Percentiles rank a stretch among this genome's conserved stretches.
Conservation (phyloP, 257 asterid species). For the Lantana camara region DNA sequence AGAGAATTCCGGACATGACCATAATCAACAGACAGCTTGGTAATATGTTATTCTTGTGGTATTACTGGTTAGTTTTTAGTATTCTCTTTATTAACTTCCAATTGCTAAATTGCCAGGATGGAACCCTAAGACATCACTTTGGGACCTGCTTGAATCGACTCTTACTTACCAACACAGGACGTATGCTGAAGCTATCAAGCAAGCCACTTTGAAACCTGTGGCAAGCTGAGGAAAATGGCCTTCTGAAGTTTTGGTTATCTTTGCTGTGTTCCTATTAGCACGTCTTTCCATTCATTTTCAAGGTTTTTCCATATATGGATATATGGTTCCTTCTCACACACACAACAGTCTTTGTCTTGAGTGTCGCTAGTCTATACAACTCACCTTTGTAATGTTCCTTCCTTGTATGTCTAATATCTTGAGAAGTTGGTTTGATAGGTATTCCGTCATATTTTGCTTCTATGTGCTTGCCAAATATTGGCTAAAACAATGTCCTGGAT, state of each 20-base stretch:
- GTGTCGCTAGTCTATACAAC: constrained; percentile 12
- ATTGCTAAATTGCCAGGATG: constrained; percentile 46
- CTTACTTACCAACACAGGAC: constrained; percentile 83
- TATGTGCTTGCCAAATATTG: constrained; percentile 7
- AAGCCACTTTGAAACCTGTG: constrained; percentile 60
- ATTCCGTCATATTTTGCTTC: constrained; percentile 20
- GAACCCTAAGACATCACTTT: constrained; percentile 81
- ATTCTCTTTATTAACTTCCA: background rate
- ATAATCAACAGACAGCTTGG: constrained; percentile 89
- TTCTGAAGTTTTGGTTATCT: constrained; percentile 15
- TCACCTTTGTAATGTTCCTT: constrained; percentile 27
- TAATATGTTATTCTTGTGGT: constrained; percentile 27
- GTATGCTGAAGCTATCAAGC: constrained; percentile 73
- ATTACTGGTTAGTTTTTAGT: too few relatives aligned
- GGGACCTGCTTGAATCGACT: constrained; percentile 80
- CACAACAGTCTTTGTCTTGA: constrained; percentile 20
- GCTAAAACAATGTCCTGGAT: constrained; percentile 9
- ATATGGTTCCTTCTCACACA: constrained; percentile 14
- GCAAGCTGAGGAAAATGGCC: constrained; percentile 38
- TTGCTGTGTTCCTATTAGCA: constrained; percentile 19
- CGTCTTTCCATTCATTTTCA: constrained; percentile 29
- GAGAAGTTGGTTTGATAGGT: constrained; percentile 5
- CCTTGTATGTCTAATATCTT: constrained; percentile 29
- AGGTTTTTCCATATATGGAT: constrained; percentile 15
- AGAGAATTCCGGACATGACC: constrained; percentile 97